Evolutionary conservation across 2,329 filamentous ascomycete genomes (phyloP).

Genomic region (Escovopsis sp.): DNA sequence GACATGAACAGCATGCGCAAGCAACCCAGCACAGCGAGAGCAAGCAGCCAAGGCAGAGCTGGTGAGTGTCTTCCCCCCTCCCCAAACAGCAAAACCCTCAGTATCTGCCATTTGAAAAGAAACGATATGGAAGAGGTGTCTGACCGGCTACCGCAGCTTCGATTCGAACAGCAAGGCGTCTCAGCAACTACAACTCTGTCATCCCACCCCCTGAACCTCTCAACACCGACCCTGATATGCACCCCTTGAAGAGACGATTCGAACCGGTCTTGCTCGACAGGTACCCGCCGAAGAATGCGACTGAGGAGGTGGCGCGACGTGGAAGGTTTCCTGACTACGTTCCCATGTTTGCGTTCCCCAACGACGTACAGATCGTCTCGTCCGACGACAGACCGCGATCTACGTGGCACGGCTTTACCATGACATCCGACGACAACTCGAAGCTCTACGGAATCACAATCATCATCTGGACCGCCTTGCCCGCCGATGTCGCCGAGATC

Average conservation of each 20-base stretch:
- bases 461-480: slow-evolving; percentile 84
- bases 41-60: slow-evolving; percentile 37
- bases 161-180: slow-evolving; percentile 65
- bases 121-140: too few species aligned
- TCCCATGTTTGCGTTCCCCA: slow-evolving; percentile 98
- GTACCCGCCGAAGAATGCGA: slow-evolving; percentile 72
- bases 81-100: too few species aligned
- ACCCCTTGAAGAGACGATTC: slow-evolving; percentile 83
- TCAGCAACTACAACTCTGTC: slow-evolving; percentile 97
- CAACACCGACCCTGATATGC: slow-evolving; percentile 81
- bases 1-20: slow-evolving; percentile 94
- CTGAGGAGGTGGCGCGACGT: slow-evolving; percentile 65
- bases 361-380: slow-evolving; percentile 93
- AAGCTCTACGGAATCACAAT: slow-evolving; percentile 86
- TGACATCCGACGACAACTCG: slow-evolving; percentile 86
- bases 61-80: slow-evolving; percentile 23
- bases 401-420: slow-evolving; percentile 98
- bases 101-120: too few species aligned
- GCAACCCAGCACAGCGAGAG: slow-evolving; percentile 60
- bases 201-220: slow-evolving; percentile 88
- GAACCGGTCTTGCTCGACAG: slow-evolving; percentile 92
- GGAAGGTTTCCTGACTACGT: slow-evolving; percentile 93
- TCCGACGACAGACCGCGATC: slow-evolving; percentile 85
- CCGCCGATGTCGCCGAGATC: slow-evolving; percentile 66
- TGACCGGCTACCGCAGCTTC: slow-evolving; percentile 29